Evolutionary conservation across 1,284 basidiomycete species (phyloP).

Genomic region (Rhodotorula sp.): DNA sequence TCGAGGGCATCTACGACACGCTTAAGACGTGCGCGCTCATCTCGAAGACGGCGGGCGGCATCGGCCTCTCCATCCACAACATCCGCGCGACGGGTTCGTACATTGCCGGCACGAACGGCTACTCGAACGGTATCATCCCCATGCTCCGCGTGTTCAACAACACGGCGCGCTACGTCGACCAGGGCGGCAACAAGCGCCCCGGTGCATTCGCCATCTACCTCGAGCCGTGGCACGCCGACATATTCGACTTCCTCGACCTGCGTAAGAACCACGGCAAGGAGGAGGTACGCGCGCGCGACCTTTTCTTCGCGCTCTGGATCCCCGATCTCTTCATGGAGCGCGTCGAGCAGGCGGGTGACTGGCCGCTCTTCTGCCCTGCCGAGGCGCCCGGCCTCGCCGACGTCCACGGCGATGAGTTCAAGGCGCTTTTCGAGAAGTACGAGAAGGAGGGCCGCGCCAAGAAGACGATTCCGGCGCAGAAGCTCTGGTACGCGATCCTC

Average conservation of each 20-base stretch:
- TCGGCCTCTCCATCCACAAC: constrained; percentile 94
- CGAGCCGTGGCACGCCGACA: constrained; percentile 70
- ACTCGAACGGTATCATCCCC: constrained; percentile 98
- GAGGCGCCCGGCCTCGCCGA: constrained; percentile 91
- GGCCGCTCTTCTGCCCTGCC: constrained; percentile 97
- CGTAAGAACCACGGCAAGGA: constrained; percentile 99
- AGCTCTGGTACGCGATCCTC: constrained; percentile 97
- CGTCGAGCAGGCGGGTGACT: constrained; percentile 81
- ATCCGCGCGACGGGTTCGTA: constrained; percentile 89
- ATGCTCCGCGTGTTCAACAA: constrained; percentile 99
- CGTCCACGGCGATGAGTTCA: constrained; percentile 89
- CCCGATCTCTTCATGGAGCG: constrained; percentile 97
- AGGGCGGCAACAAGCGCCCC: constrained; percentile 98
- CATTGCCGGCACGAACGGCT: constrained; percentile 58
- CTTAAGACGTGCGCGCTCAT: constrained; percentile 99
- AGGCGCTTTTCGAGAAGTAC: constrained; percentile 83
- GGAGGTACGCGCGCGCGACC: constrained; percentile 91
- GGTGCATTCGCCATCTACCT: constrained; percentile 78
- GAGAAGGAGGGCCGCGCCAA: constrained; percentile 87
- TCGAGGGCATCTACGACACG: constrained; percentile 99
- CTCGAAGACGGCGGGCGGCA: constrained; percentile 97
- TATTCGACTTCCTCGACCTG: constrained; percentile 97
- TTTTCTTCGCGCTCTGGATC: constrained; percentile 99
- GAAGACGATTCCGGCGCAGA: constrained; percentile 90
- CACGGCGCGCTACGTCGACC: constrained; percentile 98